phyloP scores from a whole-genome alignment of 164 flowering plant species.

The Litsea cubeba region DNA sequence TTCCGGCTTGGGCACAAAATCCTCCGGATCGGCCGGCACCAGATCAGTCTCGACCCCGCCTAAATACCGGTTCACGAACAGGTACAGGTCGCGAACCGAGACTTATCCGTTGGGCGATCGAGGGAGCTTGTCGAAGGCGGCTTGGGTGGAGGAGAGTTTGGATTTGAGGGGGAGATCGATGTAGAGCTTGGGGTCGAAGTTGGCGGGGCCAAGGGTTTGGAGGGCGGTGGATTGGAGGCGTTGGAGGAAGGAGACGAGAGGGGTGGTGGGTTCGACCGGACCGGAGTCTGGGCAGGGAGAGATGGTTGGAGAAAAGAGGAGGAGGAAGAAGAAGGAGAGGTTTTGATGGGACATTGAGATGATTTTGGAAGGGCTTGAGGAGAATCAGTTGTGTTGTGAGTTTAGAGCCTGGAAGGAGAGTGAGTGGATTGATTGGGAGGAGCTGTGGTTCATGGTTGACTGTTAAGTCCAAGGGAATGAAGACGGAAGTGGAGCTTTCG shows the following conservation, averaged over 20 bases:
- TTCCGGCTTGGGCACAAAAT: constrained; percentile 50
- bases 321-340: not conserved
- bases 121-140: constrained; percentile 41
- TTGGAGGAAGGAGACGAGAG: constrained; percentile 56
- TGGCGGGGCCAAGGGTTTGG: constrained; percentile 30
- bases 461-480: too few species aligned
- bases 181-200: constrained; percentile 71
- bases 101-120: constrained; percentile 36
- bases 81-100: constrained; percentile 26
- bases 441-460: too few species aligned
- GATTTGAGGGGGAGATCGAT: constrained; percentile 62
- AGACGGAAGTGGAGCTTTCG: too few species aligned
- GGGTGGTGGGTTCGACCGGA: constrained; percentile 26
- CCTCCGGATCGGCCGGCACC: constrained; percentile 45
- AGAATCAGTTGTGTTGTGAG: too few species aligned
- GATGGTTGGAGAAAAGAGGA: not conserved
- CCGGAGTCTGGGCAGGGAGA: constrained; percentile 9
- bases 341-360: too few species aligned
- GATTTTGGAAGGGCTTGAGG: too few species aligned
- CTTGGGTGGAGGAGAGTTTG: constrained; percentile 29
- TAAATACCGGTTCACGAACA: constrained; percentile 42
- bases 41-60: constrained; percentile 64
- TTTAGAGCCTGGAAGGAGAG: too few species aligned
- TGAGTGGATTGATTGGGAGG: too few species aligned
- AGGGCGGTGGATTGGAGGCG: constrained; percentile 56